Conservation (phyloP, 352 stramenopile genomes). For the Phytophthora megakarya region DNA sequence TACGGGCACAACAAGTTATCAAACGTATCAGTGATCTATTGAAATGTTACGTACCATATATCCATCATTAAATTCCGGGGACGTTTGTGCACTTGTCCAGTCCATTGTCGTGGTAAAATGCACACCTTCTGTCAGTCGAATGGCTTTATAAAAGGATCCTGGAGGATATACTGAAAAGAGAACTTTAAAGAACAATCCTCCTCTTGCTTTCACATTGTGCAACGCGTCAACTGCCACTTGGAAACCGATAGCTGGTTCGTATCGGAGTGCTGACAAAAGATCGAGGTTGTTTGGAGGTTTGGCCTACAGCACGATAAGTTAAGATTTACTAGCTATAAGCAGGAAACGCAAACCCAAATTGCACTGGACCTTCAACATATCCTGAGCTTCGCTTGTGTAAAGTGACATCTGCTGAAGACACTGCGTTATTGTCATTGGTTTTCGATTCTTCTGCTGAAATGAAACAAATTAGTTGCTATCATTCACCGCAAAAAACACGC, state of each 20-base stretch:
- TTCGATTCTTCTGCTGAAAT: conserved; percentile 30
- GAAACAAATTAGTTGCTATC: not conserved
- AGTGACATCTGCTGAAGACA: conserved; percentile 33
- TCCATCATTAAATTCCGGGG: conserved; percentile 63
- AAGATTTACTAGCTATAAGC: not conserved
- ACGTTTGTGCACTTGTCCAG: conserved; percentile 62
- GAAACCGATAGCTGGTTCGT: conserved; percentile 66
- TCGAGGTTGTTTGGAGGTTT: conserved; percentile 59
- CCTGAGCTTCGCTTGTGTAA: conserved; percentile 15
- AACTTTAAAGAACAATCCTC: conserved; percentile 55
- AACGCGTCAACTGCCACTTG: conserved; percentile 67
- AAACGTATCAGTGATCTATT: not conserved
- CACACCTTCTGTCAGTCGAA: conserved; percentile 53
- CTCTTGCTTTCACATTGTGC: conserved; percentile 68
- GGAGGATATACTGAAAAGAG: conserved; percentile 58
- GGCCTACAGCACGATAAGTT: conserved; percentile 12
- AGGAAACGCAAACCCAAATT: not conserved
- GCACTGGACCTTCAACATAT: conserved; percentile 37
- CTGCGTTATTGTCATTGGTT: conserved; percentile 26
- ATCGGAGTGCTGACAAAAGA: conserved; percentile 51
- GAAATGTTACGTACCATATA: conserved; percentile 41
- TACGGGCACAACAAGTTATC: conserved; percentile 27
- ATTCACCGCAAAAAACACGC: not conserved
- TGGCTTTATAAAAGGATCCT: conserved; percentile 65
- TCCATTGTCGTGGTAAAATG: conserved; percentile 67